Evolutionary conservation across 2,329 filamentous ascomycete species (phyloP).

Genomic region (Colletotrichum godetiae): DNA sequence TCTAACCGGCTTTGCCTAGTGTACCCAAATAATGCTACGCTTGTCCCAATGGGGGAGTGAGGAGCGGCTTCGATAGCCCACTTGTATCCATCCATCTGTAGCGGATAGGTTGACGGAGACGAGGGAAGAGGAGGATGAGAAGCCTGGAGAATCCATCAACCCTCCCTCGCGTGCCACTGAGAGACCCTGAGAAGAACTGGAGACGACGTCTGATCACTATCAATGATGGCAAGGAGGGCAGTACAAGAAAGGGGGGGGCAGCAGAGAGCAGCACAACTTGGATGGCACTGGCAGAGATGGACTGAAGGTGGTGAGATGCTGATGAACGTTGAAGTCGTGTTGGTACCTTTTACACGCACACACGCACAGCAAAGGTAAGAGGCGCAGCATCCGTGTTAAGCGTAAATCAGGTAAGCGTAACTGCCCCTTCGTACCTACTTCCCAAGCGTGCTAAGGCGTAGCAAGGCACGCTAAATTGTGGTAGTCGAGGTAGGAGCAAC

Average conservation of each 20-base stretch:
- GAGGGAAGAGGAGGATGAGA: not conserved
- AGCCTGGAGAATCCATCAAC: not conserved
- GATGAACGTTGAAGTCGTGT: not conserved
- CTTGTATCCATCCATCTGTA: not conserved
- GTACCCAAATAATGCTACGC: not conserved
- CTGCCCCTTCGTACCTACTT: not conserved
- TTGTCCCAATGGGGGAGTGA: slow-evolving; percentile 1
- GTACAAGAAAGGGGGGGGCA: not conserved
- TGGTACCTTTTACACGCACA: not conserved
- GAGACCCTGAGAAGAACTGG: slow-evolving; percentile 11
- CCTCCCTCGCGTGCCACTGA: slow-evolving; percentile 4
- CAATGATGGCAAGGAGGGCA: not conserved
- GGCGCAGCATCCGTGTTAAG: not conserved
- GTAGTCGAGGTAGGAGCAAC: not conserved
- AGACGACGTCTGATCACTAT: not conserved
- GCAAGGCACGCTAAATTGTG: not conserved
- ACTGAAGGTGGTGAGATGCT: not conserved
- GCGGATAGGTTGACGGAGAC: slow-evolving; percentile 7
- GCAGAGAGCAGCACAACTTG: not conserved
- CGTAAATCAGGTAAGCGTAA: not conserved
- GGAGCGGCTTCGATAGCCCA: not conserved
- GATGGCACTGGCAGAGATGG: not conserved
- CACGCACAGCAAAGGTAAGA: not conserved
- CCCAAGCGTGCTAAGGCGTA: not conserved
- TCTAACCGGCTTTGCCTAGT: slow-evolving; percentile 10